Evolutionary conservation across 225 moss, liverwort and hornwort species (phyloP).

Genomic region (Thuidium tamariscinum): DNA sequence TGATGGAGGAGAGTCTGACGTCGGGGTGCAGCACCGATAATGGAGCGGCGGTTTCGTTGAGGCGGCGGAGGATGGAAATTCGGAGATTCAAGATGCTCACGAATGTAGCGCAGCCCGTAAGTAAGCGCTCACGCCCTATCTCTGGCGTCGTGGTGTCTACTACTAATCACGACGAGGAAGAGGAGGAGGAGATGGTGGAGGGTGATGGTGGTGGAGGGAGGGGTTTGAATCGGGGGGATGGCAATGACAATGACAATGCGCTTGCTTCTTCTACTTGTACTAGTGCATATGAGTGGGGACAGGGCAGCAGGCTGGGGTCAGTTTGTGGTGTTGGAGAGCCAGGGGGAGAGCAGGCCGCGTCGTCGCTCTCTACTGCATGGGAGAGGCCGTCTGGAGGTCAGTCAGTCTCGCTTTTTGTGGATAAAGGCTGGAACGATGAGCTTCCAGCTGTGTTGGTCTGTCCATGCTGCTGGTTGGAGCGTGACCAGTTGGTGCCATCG

Average conservation of each 20-base stretch:
- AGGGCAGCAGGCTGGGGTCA: constrained; percentile 10
- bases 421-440: not conserved
- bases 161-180: not conserved
- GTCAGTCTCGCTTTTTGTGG: constrained; percentile 27
- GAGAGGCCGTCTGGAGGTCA: constrained; percentile 41
- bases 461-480: not conserved
- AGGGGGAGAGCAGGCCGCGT: constrained; percentile 16
- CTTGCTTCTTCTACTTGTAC: not conserved
- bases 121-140: constrained; percentile 60
- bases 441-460: not conserved
- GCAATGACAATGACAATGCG: not conserved
- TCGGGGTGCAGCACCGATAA: not conserved
- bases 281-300: constrained; percentile 30
- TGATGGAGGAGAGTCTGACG: constrained; percentile 31
- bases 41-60: constrained; percentile 31
- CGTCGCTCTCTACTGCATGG: constrained; percentile 38
- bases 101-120: constrained; percentile 49
- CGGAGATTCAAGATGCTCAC: constrained; percentile 51
- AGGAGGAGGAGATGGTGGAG: not conserved
- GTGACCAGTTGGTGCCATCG: not conserved
- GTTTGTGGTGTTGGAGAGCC: constrained; percentile 11
- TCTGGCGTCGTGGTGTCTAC: constrained; percentile 15
- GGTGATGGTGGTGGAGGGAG: not conserved
- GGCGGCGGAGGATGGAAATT: constrained; percentile 77
- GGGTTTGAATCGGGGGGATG: not conserved